These are phyloP conservation scores for Amaranthus cruentus DNA, from an alignment of 148 eudicot species.

Conservation along the genomic window DNA sequence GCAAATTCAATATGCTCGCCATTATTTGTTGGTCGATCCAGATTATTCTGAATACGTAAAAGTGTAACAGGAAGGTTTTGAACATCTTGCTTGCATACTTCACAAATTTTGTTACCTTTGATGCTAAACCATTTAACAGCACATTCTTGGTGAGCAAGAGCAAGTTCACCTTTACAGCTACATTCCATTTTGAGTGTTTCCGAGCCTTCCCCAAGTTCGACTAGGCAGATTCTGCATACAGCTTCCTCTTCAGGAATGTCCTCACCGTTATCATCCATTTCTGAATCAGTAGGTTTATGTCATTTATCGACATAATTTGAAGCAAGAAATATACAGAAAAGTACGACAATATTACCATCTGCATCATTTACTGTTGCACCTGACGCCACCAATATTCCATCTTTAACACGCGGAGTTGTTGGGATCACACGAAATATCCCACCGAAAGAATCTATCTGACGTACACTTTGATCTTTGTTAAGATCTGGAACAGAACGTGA, in stretches of 20 bases:
- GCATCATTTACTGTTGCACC: conserved; percentile 25
- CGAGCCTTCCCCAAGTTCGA: conserved; percentile 81
- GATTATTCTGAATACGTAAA: conserved; percentile 62
- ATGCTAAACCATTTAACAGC: conserved; percentile 98
- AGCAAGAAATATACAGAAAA: background rate
- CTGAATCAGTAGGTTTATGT: conserved; percentile 24
- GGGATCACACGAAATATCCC: conserved; percentile 71
- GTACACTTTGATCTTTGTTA: conserved; percentile 57
- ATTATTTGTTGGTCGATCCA: conserved; percentile 30
- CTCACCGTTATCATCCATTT: conserved; percentile 48
- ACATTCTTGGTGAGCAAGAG: conserved; percentile 90
- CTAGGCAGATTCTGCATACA: conserved; percentile 91
- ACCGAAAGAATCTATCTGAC: conserved; percentile 40
- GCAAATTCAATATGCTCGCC: conserved; percentile 36
- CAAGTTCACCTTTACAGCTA: conserved; percentile 94
- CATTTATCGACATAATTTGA: background rate
- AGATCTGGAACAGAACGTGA: conserved; percentile 79
- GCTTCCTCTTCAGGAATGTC: conserved; percentile 93
- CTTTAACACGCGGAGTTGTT: conserved; percentile 49
- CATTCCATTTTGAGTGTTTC: conserved; percentile 95
- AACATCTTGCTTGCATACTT: conserved; percentile 90
- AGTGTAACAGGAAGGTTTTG: conserved; percentile 87
- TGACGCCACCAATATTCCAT: conserved; percentile 28
- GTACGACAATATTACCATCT: conserved; percentile 49
- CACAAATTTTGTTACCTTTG: conserved; percentile 94